phyloP scores from a whole-genome alignment of 2,329 filamentous ascomycete species.

The Trichoderma asperellum region DNA sequence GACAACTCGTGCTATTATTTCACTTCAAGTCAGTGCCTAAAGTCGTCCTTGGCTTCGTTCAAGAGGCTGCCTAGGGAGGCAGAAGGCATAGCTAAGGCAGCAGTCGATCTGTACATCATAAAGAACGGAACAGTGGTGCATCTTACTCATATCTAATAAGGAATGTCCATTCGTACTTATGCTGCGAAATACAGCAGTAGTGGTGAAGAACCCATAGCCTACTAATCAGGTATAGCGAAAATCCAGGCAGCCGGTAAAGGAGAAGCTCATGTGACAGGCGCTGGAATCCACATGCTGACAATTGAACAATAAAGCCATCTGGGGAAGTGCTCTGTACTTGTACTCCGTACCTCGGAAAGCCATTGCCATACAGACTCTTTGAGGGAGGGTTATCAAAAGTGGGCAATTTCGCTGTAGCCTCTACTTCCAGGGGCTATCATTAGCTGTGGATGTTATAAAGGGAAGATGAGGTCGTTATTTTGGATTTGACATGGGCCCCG shows the following conservation, averaged over 20 bases:
- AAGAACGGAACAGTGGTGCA: neutral
- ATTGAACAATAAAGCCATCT: neutral
- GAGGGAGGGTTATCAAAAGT: neutral
- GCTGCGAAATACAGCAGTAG: neutral
- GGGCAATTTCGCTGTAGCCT: conserved; percentile 21
- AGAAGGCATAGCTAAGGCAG: neutral
- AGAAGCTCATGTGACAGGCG: conserved; percentile 13
- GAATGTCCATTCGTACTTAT: neutral
- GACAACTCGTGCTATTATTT: neutral
- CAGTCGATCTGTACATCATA: neutral
- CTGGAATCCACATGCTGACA: conserved; percentile 7
- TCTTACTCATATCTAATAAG: neutral
- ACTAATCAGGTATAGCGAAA: neutral
- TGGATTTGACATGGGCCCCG: conserved; percentile 16
- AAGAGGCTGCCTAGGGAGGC: neutral
- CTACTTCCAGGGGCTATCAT: neutral
- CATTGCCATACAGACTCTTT: neutral
- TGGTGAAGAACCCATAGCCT: neutral
- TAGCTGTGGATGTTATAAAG: neutral
- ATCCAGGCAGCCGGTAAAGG: conserved; percentile 19
- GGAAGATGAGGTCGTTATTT: conserved; percentile 22
- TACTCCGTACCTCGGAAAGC: neutral
- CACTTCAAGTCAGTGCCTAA: neutral
- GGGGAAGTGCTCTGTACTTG: neutral
- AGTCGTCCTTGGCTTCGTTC: neutral